phyloP scores from a whole-genome alignment of 2,329 filamentous ascomycete genomes.

The Sarocladium kiliense region DNA sequence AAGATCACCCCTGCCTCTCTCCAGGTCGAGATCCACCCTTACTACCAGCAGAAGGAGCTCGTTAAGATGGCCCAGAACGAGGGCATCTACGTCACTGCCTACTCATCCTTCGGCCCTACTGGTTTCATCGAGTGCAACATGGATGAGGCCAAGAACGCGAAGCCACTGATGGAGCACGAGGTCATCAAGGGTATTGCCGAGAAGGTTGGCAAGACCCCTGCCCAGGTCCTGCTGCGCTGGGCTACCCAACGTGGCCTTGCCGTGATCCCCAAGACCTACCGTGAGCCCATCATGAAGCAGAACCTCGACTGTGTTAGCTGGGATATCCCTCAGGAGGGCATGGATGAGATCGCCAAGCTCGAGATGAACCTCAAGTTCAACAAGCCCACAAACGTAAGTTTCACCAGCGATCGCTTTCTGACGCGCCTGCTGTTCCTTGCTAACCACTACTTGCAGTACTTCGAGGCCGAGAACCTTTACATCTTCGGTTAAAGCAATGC shows the following conservation, averaged over 20 bases:
- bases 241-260: slow-evolving; percentile 76
- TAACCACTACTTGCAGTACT: slow-evolving; percentile 39
- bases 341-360: slow-evolving; percentile 61
- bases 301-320: slow-evolving; percentile 65
- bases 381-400: slow-evolving; percentile 64
- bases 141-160: slow-evolving; percentile 50
- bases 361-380: slow-evolving; percentile 70
- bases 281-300: slow-evolving; percentile 46
- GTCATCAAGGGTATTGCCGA: slow-evolving; percentile 59
- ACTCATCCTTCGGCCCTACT: slow-evolving; percentile 77
- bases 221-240: slow-evolving; percentile 83
- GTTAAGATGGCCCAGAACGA: slow-evolving; percentile 64
- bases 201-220: slow-evolving; percentile 67
- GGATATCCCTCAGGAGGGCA: slow-evolving; percentile 59
- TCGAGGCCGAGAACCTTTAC: slow-evolving; percentile 50
- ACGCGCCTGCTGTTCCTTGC: not conserved
- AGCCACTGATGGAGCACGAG: slow-evolving; percentile 66
- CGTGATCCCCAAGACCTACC: slow-evolving; percentile 75
- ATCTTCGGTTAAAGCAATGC: slow-evolving; percentile 45
- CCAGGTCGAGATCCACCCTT: slow-evolving; percentile 89
- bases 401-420: not conserved
- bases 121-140: slow-evolving; percentile 74
- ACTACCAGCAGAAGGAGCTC: slow-evolving; percentile 71
- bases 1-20: slow-evolving; percentile 69
- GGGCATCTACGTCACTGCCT: slow-evolving; percentile 72